phyloP scores from a whole-genome alignment of 2,329 filamentous ascomycete species.

The Sporothrix globosa region DNA sequence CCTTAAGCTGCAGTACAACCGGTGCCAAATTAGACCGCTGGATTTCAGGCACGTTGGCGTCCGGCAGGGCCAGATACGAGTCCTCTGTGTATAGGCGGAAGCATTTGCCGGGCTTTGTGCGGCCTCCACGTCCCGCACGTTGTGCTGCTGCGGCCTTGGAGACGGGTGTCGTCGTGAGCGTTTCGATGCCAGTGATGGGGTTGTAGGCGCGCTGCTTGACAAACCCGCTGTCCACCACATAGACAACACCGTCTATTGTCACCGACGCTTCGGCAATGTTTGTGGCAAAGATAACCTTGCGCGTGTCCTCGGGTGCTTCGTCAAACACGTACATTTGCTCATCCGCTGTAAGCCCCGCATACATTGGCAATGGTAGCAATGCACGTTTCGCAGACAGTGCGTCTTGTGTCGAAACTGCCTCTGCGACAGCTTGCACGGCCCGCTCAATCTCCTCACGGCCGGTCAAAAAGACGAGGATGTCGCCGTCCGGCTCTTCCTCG shows the following conservation, averaged over 20 bases:
- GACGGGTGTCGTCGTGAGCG: slow-evolving; percentile 76
- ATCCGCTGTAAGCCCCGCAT: slow-evolving; percentile 84
- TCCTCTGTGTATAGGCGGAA: slow-evolving; percentile 88
- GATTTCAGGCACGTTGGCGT: slow-evolving; percentile 83
- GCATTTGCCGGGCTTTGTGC: slow-evolving; percentile 89
- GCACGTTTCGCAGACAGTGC: slow-evolving; percentile 54
- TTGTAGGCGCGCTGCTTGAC: slow-evolving; percentile 89
- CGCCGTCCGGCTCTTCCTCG: slow-evolving; percentile 74
- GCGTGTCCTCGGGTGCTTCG: slow-evolving; percentile 73
- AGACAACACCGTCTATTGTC: slow-evolving; percentile 89
- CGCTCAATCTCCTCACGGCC: slow-evolving; percentile 91
- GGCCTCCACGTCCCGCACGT: slow-evolving; percentile 84
- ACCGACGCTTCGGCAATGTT: slow-evolving; percentile 97
- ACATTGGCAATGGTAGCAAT: slow-evolving; percentile 76
- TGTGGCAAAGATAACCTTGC: slow-evolving; percentile 91
- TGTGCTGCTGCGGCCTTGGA: slow-evolving; percentile 94
- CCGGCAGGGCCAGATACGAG: slow-evolving; percentile 64
- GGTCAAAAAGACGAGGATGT: slow-evolving; percentile 89
- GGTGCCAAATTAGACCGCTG: slow-evolving; percentile 90
- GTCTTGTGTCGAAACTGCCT: slow-evolving; percentile 63
- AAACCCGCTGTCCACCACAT: slow-evolving; percentile 87
- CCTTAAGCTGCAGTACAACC: slow-evolving; percentile 87
- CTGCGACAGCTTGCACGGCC: slow-evolving; percentile 75
- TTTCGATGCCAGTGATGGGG: slow-evolving; percentile 82
- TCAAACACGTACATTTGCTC: slow-evolving; percentile 97